A percentile compares a stretch with the other conserved stretches of the same genome.
phyloP scores from a whole-genome alignment of 2,329 filamentous ascomycete species.

The Macrophomina pseudophaseolina region DNA sequence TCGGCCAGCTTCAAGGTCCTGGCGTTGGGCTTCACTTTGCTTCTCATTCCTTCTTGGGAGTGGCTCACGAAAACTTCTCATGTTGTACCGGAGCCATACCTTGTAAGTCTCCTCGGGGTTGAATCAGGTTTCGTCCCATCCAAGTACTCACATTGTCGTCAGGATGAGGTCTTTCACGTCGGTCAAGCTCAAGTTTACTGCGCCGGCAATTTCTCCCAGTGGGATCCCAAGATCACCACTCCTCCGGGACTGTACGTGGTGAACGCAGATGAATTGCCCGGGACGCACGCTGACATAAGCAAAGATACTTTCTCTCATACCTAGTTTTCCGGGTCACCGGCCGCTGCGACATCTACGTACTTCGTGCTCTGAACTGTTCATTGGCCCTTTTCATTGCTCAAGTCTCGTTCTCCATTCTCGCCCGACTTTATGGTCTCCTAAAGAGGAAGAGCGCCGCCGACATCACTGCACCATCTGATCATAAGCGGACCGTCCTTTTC shows the following conservation, averaged over 20 bases:
- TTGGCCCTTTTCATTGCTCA: constrained; percentile 25
- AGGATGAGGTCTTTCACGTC: constrained; percentile 90
- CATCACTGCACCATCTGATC: neutral
- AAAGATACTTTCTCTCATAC: constrained; percentile 50
- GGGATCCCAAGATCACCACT: constrained; percentile 98
- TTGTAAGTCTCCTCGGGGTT: constrained; percentile 49
- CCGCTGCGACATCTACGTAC: constrained; percentile 42
- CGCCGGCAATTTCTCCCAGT: constrained; percentile 71
- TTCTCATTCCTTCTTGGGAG: constrained; percentile 33
- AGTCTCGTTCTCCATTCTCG: constrained; percentile 26
- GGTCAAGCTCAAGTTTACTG: constrained; percentile 92
- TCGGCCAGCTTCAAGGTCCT: constrained; percentile 24
- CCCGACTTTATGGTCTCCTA: constrained; percentile 22
- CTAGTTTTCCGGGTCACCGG: constrained; percentile 45
- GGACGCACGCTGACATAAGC: constrained; percentile 42
- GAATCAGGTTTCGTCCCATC: neutral
- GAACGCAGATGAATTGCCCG: constrained; percentile 48
- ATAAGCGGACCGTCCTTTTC: constrained; percentile 42
- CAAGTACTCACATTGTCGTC: neutral
- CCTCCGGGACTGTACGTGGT: constrained; percentile 74
- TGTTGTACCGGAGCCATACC: constrained; percentile 62
- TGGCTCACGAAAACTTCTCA: constrained; percentile 55
- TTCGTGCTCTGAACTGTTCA: constrained; percentile 45
- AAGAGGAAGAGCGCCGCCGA: neutral
- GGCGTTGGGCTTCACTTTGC: constrained; percentile 23